Conservation (phyloP, 2,329 filamentous ascomycete species). For the Cercospora berteroae region DNA sequence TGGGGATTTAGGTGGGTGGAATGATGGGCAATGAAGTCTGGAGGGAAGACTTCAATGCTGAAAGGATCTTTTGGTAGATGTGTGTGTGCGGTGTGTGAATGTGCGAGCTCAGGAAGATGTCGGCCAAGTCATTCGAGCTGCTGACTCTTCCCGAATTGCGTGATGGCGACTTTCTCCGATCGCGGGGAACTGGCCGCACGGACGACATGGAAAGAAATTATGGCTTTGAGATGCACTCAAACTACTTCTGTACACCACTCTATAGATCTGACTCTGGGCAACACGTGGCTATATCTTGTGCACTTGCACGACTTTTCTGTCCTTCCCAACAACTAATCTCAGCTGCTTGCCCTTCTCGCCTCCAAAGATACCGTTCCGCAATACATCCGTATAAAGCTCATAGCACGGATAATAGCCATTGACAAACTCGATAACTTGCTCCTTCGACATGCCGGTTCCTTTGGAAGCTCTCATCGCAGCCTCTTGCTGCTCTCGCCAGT, state of each 20-base stretch:
- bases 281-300: slow-evolving; percentile 17
- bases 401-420: slow-evolving; percentile 60
- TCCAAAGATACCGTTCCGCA: slow-evolving; percentile 51
- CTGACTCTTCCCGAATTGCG: slow-evolving; percentile 5
- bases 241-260: neutral
- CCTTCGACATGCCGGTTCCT: slow-evolving; percentile 77
- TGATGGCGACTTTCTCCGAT: slow-evolving; percentile 3
- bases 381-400: slow-evolving; percentile 53
- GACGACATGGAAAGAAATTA: neutral
- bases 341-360: slow-evolving; percentile 48
- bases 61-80: neutral
- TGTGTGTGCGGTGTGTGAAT: neutral
- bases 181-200: neutral
- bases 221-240: neutral
- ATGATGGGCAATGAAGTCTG: slow-evolving; percentile 30
- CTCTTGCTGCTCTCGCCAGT: slow-evolving; percentile 82
- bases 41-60: neutral
- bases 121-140: slow-evolving; percentile 3
- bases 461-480: slow-evolving; percentile 62
- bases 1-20: slow-evolving; percentile 26
- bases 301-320: slow-evolving; percentile 43
- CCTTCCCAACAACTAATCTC: slow-evolving; percentile 50
- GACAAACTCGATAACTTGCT: slow-evolving; percentile 74
- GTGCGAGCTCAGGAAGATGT: neutral
- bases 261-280: neutral